Percentiles rank a stretch among this genome's conserved stretches.
Evolutionary conservation across 176 grass and related monocot species (phyloP).

Genomic region (Hyparrhenia diplandra): DNA sequence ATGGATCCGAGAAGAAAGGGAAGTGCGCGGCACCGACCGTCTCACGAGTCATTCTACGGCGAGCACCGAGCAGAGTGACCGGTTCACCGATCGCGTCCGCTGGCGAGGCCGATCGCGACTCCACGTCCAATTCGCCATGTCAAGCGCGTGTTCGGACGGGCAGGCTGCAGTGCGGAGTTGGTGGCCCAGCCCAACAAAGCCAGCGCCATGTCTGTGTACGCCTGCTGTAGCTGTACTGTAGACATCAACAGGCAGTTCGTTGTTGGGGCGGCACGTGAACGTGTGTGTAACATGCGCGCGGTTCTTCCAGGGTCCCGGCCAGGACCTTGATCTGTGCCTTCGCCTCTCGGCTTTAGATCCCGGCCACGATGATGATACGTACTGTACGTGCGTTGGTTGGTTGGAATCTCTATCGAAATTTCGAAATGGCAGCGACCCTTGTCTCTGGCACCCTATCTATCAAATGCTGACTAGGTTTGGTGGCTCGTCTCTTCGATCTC

Average conservation of each 20-base stretch:
- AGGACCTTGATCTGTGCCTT: background rate
- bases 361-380: background rate
- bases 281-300: background rate
- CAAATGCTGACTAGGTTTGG: background rate
- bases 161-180: background rate
- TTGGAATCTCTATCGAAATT: background rate
- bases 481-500: background rate
- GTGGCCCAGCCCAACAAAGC: background rate
- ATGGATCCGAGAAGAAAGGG: background rate
- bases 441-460: background rate
- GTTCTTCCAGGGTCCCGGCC: background rate
- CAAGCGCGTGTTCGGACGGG: background rate
- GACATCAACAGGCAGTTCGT: background rate
- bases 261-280: background rate
- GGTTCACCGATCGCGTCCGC: background rate
- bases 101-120: background rate
- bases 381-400: too few species aligned
- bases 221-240: background rate
- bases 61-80: too few species aligned
- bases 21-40: background rate
- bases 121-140: background rate
- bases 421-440: background rate
- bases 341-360: too few species aligned
- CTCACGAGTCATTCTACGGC: background rate
- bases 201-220: background rate